Evolutionary conservation across 257 asterid genomes (phyloP), one percentile per base, ranked within the genome.

Genomic region (Fraxinus americana): DNA sequence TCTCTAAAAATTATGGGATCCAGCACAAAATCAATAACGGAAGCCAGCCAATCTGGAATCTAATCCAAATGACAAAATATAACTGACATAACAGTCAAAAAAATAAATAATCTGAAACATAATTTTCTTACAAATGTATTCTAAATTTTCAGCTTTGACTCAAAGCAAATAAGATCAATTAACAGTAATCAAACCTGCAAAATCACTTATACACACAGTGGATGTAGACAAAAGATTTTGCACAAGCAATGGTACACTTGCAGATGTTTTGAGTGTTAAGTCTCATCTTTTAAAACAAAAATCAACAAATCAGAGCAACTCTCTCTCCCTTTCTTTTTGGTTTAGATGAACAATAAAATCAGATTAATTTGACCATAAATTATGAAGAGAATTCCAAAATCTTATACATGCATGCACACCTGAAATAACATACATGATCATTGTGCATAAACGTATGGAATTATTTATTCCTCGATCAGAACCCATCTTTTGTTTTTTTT

Each of bases 331-430:
- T 2, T 7, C 38, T 10, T 2, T 61, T 9, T 61, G 34, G 32
- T 2, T 59, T 3, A 25, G 5, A n/a, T 8, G 34, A 25, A 0
- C 69, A 63, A 25, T 25, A 27, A 63, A 43, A 63, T 63, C n/a
- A 63, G 69, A 23, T 63, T 23, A 63, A 25, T 27, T 25, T 17
- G 69, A 25, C 69, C 34, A 63, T 27, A 63, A 63, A 63, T 21
- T 9, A 25, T 11, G 69, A 27, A 63, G 0, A 27, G 36, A 63
- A 4, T 25, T 27, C 19, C 36, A 23, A 63, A 11, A 63, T 2
- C 69, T 63, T 63, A 63, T 23, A 25, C 36, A 4, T 27, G 69
- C 69, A 63, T 63, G 69, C 32, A 63, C 52, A 27, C 69, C 69
- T 11, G 8, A 25, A 27, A 25, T 23, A 63, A 11, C 69, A 63